Evolutionary conservation across 169 alveolate species (phyloP), one percentile per base, ranked within the genome.

Genomic region (Eimeria mitis): DNA sequence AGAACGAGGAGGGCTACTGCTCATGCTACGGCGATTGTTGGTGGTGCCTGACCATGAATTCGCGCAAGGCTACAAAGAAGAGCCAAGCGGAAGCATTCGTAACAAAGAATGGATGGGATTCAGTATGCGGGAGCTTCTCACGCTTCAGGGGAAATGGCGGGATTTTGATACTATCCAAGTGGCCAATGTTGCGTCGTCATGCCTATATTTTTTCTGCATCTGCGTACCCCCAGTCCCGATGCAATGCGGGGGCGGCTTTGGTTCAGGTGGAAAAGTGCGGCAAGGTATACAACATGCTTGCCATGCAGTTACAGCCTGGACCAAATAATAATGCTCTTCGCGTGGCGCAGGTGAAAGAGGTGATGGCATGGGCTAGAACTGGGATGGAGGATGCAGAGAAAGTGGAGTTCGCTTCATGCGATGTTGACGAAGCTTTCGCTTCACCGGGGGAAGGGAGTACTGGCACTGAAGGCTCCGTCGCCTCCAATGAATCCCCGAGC

Each of bases 251-350:
- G 52, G 99, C 99, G 13, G 97, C 97, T 42, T 94, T 97, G 76
- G 97, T 97, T n/a, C 97, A 97, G 54, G 68, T 96, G 14, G 76
- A 47, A 44, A 96, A 97, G 63, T 83, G 89, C 42, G 98, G 97
- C 59, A 96, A 96, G 89, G 79, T 76, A 25, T 78, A 96, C 73
- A 97, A 97, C 91, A 96, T 98, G 34, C 95, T 98, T 49, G 98
- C 98, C 31, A 98, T 98, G 52, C 99, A 98, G 88, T 83, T 98
- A 91, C 99, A 98, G 89, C 96, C 99, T 21, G 97, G 97, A 23
- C 91, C 89, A 23, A 65, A 44, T 4, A 89, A 96, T 54, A 97
- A 97, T 78, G 87, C 91, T 23, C 85, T 95, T 23, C 97, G 99
- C 71, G 78, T 85, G 75, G 89, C 89, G 44, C 99, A 98, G 63